A percentile compares a stretch with the other conserved stretches of the same genome.
Evolutionary conservation across 2,329 filamentous ascomycete species (phyloP).

Genomic region (Pestalotiopsis sp.): DNA sequence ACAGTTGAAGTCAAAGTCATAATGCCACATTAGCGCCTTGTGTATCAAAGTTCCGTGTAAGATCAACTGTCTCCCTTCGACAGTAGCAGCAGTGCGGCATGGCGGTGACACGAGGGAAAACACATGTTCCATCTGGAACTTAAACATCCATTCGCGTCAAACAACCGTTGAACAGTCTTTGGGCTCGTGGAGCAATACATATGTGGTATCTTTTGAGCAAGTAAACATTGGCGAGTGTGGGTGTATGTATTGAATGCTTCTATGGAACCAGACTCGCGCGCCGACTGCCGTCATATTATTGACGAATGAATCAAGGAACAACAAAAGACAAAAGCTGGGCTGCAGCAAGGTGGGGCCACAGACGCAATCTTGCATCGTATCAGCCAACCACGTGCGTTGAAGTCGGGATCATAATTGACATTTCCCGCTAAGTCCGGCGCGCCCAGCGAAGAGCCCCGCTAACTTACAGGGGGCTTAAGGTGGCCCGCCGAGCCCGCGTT

Average conservation of each 20-base stretch:
- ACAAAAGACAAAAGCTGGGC: neutral
- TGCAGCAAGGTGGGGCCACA: neutral
- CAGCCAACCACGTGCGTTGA: conserved; percentile 10
- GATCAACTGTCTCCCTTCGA: neutral
- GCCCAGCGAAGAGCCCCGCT: neutral
- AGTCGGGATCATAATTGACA: neutral
- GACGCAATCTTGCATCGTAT: conserved; percentile 8
- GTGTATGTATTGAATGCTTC: too few species aligned
- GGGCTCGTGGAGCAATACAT: too few species aligned
- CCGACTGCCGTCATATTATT: neutral
- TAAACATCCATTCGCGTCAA: neutral
- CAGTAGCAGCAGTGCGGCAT: neutral
- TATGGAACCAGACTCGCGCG: neutral
- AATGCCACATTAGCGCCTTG: neutral
- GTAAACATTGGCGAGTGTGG: too few species aligned
- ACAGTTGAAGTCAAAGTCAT: neutral
- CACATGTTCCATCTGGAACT: neutral
- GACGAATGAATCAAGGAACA: neutral
- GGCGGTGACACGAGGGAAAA: neutral
- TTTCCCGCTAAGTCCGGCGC: neutral
- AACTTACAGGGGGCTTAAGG: neutral
- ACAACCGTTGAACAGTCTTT: too few species aligned
- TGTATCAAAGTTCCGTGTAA: neutral
- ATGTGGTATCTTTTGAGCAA: too few species aligned
- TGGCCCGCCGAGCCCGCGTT: neutral